A percentile compares a stretch with the other conserved stretches of the same genome.
These are phyloP conservation scores for Ogataea henricii DNA, from an alignment of 805 yeast species.

Conservation along the genomic window DNA sequence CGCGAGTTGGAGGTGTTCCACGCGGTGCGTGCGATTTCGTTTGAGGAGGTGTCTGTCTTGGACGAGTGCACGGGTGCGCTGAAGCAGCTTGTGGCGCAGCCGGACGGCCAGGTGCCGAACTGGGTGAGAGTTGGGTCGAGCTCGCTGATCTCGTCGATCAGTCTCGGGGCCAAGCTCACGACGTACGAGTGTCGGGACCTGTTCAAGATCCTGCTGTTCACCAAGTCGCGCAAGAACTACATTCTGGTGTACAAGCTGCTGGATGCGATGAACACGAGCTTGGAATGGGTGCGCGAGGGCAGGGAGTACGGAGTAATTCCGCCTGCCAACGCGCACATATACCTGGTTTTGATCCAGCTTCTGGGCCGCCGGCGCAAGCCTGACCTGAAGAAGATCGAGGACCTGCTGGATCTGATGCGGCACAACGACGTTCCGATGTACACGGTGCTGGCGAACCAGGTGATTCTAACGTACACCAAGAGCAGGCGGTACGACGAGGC, in stretches of 20 bases:
- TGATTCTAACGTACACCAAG: conserved; percentile 36
- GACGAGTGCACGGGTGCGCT: conserved; percentile 20
- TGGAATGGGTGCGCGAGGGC: conserved; percentile 9
- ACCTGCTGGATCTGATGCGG: conserved; percentile 35
- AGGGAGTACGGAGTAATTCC: conserved; percentile 32
- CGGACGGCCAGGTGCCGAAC: conserved; percentile 1
- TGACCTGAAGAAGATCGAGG: conserved; percentile 31
- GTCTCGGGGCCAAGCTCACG: conserved; percentile 26
- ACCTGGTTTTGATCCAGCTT: conserved; percentile 40
- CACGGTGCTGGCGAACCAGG: conserved; percentile 40
- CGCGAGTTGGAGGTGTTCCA: conserved; percentile 17
- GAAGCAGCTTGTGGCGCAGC: not conserved
- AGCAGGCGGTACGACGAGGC: conserved; percentile 34
- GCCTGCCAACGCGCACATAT: conserved; percentile 43
- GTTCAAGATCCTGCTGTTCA: conserved; percentile 23
- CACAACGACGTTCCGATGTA: conserved; percentile 33
- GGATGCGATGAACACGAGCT: conserved; percentile 30
- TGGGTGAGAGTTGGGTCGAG: conserved; percentile 10
- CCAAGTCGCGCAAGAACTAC: conserved; percentile 23
- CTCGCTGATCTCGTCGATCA: conserved; percentile 23
- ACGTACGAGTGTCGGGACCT: conserved; percentile 29
- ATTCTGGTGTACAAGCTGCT: conserved; percentile 37
- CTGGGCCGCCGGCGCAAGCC: conserved; percentile 34
- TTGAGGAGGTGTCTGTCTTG: conserved; percentile 26
- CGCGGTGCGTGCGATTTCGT: conserved; percentile 14